Evolutionary conservation across 176 grass and related monocot species (phyloP).

Genomic region (Cenchrus purpureus): DNA sequence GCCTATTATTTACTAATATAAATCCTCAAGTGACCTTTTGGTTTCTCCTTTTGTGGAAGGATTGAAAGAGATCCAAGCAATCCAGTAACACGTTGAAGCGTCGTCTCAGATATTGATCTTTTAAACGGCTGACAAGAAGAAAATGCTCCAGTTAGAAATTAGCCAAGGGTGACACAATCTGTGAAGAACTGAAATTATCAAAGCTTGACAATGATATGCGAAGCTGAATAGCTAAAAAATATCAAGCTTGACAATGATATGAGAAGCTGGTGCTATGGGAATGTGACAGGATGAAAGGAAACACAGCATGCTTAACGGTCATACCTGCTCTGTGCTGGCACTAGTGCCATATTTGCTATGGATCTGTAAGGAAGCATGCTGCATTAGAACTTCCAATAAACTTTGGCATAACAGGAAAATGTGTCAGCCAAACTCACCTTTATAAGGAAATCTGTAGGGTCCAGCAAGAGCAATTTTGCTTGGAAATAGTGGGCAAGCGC

Average conservation of each 20-base stretch:
- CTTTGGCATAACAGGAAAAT: neutral
- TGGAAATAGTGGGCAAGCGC: slow-evolving; percentile 89
- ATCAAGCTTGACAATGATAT: neutral
- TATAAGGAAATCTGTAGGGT: slow-evolving; percentile 84
- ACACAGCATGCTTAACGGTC: neutral
- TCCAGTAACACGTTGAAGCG: slow-evolving; percentile 68
- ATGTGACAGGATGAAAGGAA: neutral
- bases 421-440: slow-evolving; percentile 58
- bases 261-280: neutral
- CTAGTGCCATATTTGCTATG: slow-evolving; percentile 78
- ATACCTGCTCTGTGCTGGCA: slow-evolving; percentile 57
- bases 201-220: neutral
- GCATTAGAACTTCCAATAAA: neutral
- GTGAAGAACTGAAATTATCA: neutral
- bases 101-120: slow-evolving; percentile 82
- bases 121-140: slow-evolving; percentile 55
- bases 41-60: slow-evolving; percentile 67
- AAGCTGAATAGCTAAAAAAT: neutral
- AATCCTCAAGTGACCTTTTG: slow-evolving; percentile 55
- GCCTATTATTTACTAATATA: neutral
- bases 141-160: slow-evolving; percentile 31
- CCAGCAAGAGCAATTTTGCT: slow-evolving; percentile 84
- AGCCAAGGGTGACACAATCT: neutral
- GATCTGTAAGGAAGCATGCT: slow-evolving; percentile 49
- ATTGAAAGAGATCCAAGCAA: slow-evolving; percentile 76